Conservation (phyloP, 768 basidiomycete genomes). For the Calocera viscosa region DNA sequence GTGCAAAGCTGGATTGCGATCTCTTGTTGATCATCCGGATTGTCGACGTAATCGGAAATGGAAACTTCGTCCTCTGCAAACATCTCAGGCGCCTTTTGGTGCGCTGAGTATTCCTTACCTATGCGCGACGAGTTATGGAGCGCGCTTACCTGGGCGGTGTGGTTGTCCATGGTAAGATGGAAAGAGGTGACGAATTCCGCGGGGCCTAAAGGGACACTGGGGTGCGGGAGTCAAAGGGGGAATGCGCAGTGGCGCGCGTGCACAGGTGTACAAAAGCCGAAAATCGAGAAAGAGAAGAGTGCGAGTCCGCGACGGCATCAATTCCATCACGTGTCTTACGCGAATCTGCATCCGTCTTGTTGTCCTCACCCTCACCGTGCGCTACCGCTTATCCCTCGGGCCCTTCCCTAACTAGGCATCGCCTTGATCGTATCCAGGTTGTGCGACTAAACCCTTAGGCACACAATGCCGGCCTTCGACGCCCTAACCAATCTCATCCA, state of each 20-base stretch:
- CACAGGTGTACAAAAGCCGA: not conserved
- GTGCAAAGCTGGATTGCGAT: not conserved
- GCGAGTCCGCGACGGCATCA: slow-evolving; percentile 4
- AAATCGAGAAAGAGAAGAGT: slow-evolving; percentile 5
- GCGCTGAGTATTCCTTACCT: not conserved
- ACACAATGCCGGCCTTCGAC: slow-evolving; percentile 3
- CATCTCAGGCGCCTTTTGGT: not conserved
- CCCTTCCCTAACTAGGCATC: slow-evolving; percentile 1
- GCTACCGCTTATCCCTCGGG: slow-evolving; percentile 4
- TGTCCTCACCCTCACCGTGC: not conserved
- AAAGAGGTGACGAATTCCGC: slow-evolving; percentile 2
- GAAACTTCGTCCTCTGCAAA: not conserved
- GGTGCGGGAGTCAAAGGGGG: not conserved
- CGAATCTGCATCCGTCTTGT: slow-evolving; percentile 1
- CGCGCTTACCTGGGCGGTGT: not conserved
- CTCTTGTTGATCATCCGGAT: not conserved
- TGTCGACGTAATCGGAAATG: not conserved
- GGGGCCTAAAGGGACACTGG: not conserved
- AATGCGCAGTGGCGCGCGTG: not conserved
- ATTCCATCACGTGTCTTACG: slow-evolving; percentile 3
- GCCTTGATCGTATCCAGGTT: slow-evolving; percentile 2
- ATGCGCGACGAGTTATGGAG: not conserved
- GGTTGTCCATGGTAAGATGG: not conserved
- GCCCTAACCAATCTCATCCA: not conserved
- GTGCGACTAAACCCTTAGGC: not conserved